Percentiles rank a stretch among this genome's conserved stretches.
phyloP scores from a whole-genome alignment of 2,329 filamentous ascomycete species.

The Colletotrichum eleusines region DNA sequence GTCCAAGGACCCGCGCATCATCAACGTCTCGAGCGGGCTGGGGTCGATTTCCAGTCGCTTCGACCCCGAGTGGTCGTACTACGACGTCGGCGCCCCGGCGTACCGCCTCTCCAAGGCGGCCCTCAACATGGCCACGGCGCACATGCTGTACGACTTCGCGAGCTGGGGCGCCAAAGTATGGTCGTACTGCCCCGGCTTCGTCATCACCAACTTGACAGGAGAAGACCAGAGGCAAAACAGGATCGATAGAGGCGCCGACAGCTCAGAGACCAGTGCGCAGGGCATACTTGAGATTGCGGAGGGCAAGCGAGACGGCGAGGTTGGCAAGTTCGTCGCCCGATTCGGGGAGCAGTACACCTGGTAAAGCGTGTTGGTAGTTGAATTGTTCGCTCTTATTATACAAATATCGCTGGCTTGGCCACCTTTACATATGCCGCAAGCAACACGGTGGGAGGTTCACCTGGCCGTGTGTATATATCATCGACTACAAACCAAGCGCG shows the following conservation, averaged over 20 bases:
- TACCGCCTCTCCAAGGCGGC: slow-evolving; percentile 54
- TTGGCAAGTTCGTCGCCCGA: slow-evolving; percentile 43
- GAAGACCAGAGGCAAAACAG: slow-evolving; percentile 46
- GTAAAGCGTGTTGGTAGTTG: not conserved
- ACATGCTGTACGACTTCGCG: slow-evolving; percentile 46
- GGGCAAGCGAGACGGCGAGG: slow-evolving; percentile 48
- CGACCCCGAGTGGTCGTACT: slow-evolving; percentile 36
- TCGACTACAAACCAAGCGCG: no score
- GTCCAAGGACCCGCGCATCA: slow-evolving; percentile 46
- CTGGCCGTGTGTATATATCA: no score
- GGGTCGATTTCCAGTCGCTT: slow-evolving; percentile 49
- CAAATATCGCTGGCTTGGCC: no score
- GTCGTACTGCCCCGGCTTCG: slow-evolving; percentile 51
- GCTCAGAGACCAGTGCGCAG: slow-evolving; percentile 46
- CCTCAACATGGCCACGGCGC: slow-evolving; percentile 52
- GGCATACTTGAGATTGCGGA: slow-evolving; percentile 46
- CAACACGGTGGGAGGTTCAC: no score
- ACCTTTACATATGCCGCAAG: no score
- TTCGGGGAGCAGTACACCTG: not conserved
- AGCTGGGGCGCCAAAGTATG: slow-evolving; percentile 50
- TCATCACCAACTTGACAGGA: slow-evolving; percentile 50
- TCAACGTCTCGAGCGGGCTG: slow-evolving; percentile 51
- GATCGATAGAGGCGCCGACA: slow-evolving; percentile 45
- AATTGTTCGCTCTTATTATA: no score
- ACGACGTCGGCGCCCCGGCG: slow-evolving; percentile 43